Base-by-base conservation (phyloP, 768 basidiomycete species). In the Russula sp. region DNA sequence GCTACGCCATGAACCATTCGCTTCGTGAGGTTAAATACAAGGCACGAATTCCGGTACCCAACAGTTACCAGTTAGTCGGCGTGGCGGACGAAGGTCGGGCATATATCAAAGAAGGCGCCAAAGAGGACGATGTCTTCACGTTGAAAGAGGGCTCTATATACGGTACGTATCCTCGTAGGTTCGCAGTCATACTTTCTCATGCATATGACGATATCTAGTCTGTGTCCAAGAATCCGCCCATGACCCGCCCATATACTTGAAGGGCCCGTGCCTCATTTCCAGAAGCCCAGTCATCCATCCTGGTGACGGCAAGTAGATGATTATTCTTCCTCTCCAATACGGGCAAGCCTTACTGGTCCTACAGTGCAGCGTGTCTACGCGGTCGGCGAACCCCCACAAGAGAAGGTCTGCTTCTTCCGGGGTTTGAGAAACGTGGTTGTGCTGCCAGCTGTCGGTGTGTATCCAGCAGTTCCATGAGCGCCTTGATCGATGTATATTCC, bases 1-100 rank as follows among this genome's bases (percentile, higher is more conserved):
- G 82, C 40, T 84, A 84, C 37, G 80, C 85, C 0, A 82, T 83
- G 73, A 82, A 81, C 42, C 82, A 84, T 64, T 81, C 88, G 6
- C 73, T 94, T 45, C 80, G 89, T 6, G 83, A 84, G 50, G 83
- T 94, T 67, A 93, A 93, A 68, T 84, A 88, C 68, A 76, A 79
- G 45, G 92, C 91, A 0, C 78, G 90, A 9, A 88, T 95, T 31
- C 83, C 79, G 3, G 79, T 95, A 6, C 85, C 85, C 0, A 73
- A 84, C 0, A 85, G 85, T 62, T 84, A 83, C 62, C 77, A 85
- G 34, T 77, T 95, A 0, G 88, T 92, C 9, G 92, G 93, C 0
- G 82, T 93, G 6, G 87, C 89, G 2, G 92, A 95, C 69, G 90
- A 94, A 73, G 89, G 89, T 8, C 42, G n/a, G 20, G 62, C 57